Base-by-base conservation (phyloP, 2,329 filamentous ascomycete genomes). In the Rutstroemia sp. region DNA sequence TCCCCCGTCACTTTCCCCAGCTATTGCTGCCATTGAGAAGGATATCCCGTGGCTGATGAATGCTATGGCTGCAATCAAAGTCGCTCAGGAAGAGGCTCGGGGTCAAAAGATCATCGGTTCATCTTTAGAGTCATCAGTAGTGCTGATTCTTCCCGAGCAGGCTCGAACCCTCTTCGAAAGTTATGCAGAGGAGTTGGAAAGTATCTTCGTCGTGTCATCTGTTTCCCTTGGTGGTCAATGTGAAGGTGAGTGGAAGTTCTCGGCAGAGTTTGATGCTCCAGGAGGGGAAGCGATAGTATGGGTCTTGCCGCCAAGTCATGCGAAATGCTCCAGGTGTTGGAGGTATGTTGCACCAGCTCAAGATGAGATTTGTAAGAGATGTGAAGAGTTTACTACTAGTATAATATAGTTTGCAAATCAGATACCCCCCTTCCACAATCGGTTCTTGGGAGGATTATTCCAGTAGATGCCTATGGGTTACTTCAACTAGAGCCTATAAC, bases 301-400 rank as follows among this genome's bases (percentile, higher is more conserved):
- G 58, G 59, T 75, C 5, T 44, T 71, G 49, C 72, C 78, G 9
- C 78, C 84, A 0, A 70, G 70, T 14, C 71, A 74, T 12, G 73
- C 77, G 48, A 99, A 97, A 71, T 99, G 94, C 70, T 78, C 82
- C 0, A 79, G 94, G 51, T 99, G 94, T 73, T 99, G 94, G 94
- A 82, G 87, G 60, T 95, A 90, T 70, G 78, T 87, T 23, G 85
- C 87, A n/a, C 75, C 79, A n/a, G 72, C 73, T 49, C 78, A 86
- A 63, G 82, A 87, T 18, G 71, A 74, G 41, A 73, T 95, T 18
- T 97, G 92, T 71, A 72, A 71, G 49, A 77, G 90, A 67, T 97
- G 92, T 70, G 82, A 34, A 34, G 30, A 34, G 30, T 12, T 34
- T 34, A 34, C 30, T 34, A 34, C 30, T 14, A 12, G 10, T 12